Conservation (phyloP, 768 basidiomycete genomes). For the Suillus alpinus region DNA sequence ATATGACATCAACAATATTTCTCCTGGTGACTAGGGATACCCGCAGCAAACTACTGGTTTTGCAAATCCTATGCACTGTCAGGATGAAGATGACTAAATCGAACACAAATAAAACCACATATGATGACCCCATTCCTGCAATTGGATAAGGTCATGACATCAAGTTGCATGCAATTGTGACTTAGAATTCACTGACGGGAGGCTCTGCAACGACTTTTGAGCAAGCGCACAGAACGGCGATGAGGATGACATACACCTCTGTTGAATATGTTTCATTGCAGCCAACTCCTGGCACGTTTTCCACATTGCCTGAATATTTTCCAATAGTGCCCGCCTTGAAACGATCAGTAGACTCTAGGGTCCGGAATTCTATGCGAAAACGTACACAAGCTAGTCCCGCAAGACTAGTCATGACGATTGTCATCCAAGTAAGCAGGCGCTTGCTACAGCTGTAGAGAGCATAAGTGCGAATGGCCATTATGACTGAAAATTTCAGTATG, state of each 20-base stretch:
- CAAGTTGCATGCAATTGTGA: not conserved
- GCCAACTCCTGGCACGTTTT: slow-evolving; percentile 25
- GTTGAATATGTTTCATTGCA: slow-evolving; percentile 18
- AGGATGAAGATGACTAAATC: slow-evolving; percentile 48
- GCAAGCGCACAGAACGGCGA: not conserved
- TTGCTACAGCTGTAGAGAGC: slow-evolving; percentile 14
- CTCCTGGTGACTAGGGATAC: slow-evolving; percentile 20
- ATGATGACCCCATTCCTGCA: slow-evolving; percentile 34
- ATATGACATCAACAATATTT: slow-evolving; percentile 40
- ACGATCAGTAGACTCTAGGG: no score
- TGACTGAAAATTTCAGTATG: not conserved
- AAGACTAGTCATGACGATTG: slow-evolving; percentile 32
- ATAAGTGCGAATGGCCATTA: slow-evolving; percentile 22
- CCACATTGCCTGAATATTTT: slow-evolving; percentile 40
- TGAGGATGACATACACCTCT: slow-evolving; percentile 2
- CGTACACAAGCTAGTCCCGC: slow-evolving; percentile 9
- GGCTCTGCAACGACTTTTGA: not conserved
- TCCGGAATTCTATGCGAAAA: no score
- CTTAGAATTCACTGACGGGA: slow-evolving; percentile 19
- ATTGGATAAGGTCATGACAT: not conserved
- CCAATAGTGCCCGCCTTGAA: slow-evolving; percentile 32
- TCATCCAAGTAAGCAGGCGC: slow-evolving; percentile 25
- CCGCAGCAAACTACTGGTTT: slow-evolving; percentile 25
- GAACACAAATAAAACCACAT: slow-evolving; percentile 52
- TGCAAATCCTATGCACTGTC: slow-evolving; percentile 47